A percentile compares a stretch with the other conserved stretches of the same genome.
Evolutionary conservation across 139 green algal species (phyloP).

Genomic region (Edaphochlamys debaryana): DNA sequence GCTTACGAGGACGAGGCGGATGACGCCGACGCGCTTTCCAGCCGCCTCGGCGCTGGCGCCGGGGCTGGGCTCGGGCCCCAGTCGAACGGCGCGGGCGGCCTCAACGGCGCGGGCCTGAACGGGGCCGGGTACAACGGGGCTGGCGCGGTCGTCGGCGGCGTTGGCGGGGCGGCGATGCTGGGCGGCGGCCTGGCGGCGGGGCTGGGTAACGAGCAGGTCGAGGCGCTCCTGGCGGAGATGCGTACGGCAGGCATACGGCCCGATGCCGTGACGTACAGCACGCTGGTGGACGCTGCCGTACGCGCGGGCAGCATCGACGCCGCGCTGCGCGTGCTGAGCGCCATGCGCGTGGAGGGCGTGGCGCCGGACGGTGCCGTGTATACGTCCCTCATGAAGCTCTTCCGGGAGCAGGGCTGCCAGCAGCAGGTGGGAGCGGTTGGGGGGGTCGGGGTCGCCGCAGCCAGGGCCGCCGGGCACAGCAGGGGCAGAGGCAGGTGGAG

Average conservation of each 20-base stretch:
- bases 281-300: conserved; percentile 59
- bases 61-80: too few relatives aligned
- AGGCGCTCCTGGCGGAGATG: conserved; percentile 32
- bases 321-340: conserved; percentile 52
- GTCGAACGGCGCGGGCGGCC: background rate
- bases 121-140: background rate
- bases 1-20: too few relatives aligned
- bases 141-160: too few relatives aligned
- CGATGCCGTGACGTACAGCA: conserved; percentile 56
- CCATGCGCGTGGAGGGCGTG: conserved; percentile 44
- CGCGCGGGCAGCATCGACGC: conserved; percentile 21
- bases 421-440: background rate
- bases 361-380: conserved; percentile 56
- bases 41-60: too few relatives aligned
- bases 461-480: too few relatives aligned
- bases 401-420: conserved; percentile 16
- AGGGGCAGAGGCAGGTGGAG: too few relatives aligned
- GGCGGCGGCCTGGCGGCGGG: too few relatives aligned
- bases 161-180: too few relatives aligned
- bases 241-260: conserved; percentile 12
- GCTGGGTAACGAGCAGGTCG: too few relatives aligned
- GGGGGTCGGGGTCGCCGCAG: too few relatives aligned
- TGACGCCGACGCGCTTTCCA: too few relatives aligned
- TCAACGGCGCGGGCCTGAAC: background rate
- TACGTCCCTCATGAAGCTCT: conserved; percentile 60